These are phyloP conservation scores for Ophiobolus disseminans DNA, from an alignment of 2,329 filamentous ascomycete species.

Conservation along the genomic window DNA sequence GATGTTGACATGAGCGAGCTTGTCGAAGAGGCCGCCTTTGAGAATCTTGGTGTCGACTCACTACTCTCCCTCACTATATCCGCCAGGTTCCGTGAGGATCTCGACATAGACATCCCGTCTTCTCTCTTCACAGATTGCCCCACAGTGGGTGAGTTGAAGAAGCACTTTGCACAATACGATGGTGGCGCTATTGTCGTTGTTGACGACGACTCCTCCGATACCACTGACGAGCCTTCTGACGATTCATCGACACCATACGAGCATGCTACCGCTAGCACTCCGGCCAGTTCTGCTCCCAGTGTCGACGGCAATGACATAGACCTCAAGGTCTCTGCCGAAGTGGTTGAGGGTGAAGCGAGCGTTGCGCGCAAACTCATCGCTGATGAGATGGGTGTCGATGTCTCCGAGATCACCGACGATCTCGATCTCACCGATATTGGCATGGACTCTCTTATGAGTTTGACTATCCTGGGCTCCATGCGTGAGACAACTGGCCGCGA, in stretches of 20 bases:
- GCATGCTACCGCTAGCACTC: constrained; percentile 53
- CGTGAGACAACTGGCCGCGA: constrained; percentile 60
- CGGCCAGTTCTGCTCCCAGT: constrained; percentile 58
- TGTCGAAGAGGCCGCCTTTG: constrained; percentile 66
- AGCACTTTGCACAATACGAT: constrained; percentile 60
- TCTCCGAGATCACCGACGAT: constrained; percentile 60
- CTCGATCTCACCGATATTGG: constrained; percentile 68
- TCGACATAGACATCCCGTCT: constrained; percentile 65
- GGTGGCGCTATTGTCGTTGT: constrained; percentile 46
- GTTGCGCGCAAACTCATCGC: constrained; percentile 59
- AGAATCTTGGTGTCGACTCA: constrained; percentile 68
- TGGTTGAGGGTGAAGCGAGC: constrained; percentile 51
- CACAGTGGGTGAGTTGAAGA: constrained; percentile 67
- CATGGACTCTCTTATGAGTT: constrained; percentile 62
- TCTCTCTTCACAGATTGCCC: constrained; percentile 67
- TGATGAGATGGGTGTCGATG: constrained; percentile 70
- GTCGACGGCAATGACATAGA: constrained; percentile 51
- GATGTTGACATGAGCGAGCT: constrained; percentile 66
- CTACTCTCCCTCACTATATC: constrained; percentile 67
- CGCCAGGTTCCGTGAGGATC: constrained; percentile 67
- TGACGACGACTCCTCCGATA: constrained; percentile 52
- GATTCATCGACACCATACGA: constrained; percentile 54
- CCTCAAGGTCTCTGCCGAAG: constrained; percentile 38
- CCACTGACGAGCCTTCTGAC: constrained; percentile 44
- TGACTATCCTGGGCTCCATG: constrained; percentile 59